Conservation (phyloP, 176 grass and related monocot genomes). For the Musa acuminata region DNA sequence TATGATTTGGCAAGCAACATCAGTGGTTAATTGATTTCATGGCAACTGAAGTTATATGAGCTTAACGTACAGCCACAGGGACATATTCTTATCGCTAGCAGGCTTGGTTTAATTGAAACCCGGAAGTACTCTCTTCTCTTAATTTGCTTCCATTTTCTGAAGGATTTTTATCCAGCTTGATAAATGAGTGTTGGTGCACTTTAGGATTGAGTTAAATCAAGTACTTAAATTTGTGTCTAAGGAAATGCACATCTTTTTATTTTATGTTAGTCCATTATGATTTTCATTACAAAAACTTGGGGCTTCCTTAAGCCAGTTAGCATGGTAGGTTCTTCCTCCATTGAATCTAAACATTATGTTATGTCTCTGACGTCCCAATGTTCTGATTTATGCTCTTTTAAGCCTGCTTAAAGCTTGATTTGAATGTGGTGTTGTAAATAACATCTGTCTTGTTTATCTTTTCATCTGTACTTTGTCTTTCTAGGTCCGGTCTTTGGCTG, state of each 20-base stretch:
- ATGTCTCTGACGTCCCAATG: not conserved
- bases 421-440: not conserved
- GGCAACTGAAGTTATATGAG: not conserved
- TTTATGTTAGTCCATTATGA: not conserved
- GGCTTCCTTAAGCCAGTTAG: not conserved
- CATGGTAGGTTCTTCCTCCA: not conserved
- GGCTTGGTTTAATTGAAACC: not conserved
- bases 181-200: not conserved
- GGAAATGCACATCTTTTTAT: not conserved
- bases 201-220: not conserved
- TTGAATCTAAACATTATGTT: not conserved
- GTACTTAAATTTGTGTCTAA: not conserved
- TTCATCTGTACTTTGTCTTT: conserved; percentile 17
- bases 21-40: not conserved
- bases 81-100: not conserved
- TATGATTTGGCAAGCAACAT: not conserved
- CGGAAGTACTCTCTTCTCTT: not conserved
- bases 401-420: not conserved
- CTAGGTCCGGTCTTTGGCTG: conserved; percentile 84
- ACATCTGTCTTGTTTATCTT: not conserved
- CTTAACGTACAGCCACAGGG: not conserved
- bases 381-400: not conserved
- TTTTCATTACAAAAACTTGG: not conserved
- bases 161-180: not conserved
- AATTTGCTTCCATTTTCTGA: not conserved